These are phyloP conservation scores for Brachypodium distachyon DNA, from an alignment of 202 grass and related monocot genomes.

Conservation along the genomic window DNA sequence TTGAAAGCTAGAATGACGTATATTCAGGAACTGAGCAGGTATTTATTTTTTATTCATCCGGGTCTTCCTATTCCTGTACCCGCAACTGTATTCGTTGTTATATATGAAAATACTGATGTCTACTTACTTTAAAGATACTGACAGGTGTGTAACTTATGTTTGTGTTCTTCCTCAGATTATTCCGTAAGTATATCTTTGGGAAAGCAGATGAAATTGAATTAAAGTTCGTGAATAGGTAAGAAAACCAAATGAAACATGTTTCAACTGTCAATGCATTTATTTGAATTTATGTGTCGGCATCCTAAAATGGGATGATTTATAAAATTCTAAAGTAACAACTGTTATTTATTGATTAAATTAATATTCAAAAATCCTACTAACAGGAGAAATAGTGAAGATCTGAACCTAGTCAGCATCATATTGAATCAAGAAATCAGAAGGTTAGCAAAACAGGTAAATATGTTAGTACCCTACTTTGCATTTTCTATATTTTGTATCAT, in stretches of 20 bases:
- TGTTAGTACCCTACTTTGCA: not conserved
- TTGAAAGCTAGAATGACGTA: not conserved
- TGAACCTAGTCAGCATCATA: conserved; percentile 77
- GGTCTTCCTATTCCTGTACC: not conserved
- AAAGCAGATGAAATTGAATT: conserved; percentile 88
- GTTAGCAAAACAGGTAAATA: conserved; percentile 63
- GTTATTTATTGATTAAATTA: not conserved
- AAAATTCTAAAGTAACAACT: not conserved
- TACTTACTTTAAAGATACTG: not conserved
- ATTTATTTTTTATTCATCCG: not conserved
- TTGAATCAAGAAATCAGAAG: conserved; percentile 90
- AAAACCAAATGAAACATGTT: not conserved
- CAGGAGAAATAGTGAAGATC: conserved; percentile 77
- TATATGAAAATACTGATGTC: not conserved
- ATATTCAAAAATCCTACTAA: conserved; percentile 10
- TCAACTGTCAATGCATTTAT: not conserved
- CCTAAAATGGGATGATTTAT: not conserved
- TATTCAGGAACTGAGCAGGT: not conserved
- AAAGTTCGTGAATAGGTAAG: conserved; percentile 87
- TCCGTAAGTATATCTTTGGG: conserved; percentile 71
- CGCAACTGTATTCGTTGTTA: not conserved
- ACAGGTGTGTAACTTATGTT: not conserved
- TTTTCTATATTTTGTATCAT: not conserved
- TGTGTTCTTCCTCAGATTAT: conserved; percentile 42
- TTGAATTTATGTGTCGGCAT: not conserved